Evolutionary conservation across 306 rosid genomes (phyloP), one percentile per base, ranked within the genome.

Genomic region (Inga oerstediana): DNA sequence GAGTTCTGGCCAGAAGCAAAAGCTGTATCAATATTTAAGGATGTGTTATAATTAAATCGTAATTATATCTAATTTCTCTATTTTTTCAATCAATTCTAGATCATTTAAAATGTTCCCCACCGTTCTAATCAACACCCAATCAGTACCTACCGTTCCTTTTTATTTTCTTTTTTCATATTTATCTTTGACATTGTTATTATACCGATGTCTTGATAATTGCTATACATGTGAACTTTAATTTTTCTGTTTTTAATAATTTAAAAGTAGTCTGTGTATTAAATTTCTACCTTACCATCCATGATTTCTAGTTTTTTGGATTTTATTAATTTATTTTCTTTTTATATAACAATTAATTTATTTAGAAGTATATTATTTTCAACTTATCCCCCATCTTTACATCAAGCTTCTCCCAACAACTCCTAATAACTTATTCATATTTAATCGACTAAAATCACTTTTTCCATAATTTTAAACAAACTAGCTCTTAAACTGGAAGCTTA

Each of bases 171-270:
- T 56, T 12, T 61, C 17, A 10, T 49, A 39, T 74, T 79, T 22
- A 13, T 70, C 9, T 27, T 34, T 39, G 80, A 61, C 77, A 48
- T 70, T 67, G 51, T 45, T 64, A 32, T 84, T 74, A 41, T 51
- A 49, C 52, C 72, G n/a, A 46, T 37, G 69, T 59, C 12, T 48
- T 77, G 68, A 62, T 62, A 27, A 11, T 59, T 59, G 78, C 52
- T 48, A 22, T 32, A 64, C 61, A 12, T 76, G 72, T 54, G 32
- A 30, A 75, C 14, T 62, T 62, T 37, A 22, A n/a, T 76, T 82
- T 27, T 34, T 41, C 56, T 76, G 46, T 32, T 58, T 62, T 27
- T 11, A 22, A n/a, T 59, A n/a, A 59, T 45, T 58, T 72, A 59
- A 58, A 52, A 80, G 17, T 59, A 58, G 24, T 80, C 41, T 80